Conservation (phyloP, 2,329 filamentous ascomycete genomes). For the Pseudogymnoascus sp. region DNA sequence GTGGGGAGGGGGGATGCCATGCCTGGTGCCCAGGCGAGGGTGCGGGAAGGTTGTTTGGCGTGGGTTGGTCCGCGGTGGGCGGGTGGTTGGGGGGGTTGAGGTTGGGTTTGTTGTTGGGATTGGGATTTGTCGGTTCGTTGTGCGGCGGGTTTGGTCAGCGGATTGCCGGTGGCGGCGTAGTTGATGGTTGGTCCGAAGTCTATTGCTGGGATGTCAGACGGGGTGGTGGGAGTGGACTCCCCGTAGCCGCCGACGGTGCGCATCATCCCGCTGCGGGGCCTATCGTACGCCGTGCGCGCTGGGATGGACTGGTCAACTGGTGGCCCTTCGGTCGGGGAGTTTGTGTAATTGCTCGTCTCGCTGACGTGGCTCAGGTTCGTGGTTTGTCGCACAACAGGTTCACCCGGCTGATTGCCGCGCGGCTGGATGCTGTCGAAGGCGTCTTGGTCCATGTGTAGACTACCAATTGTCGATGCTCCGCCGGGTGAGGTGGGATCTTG, state of each 20-base stretch:
- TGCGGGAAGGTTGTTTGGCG: conserved; percentile 35
- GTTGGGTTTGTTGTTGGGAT: not conserved
- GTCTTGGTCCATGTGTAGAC: not conserved
- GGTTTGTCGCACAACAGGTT: not conserved
- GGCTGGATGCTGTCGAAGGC: not conserved
- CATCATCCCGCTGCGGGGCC: conserved; percentile 70
- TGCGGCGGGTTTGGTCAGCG: not conserved
- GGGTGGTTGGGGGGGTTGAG: not conserved
- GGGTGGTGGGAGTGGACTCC: not conserved
- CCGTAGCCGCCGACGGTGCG: conserved; percentile 50
- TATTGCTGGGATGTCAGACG: conserved; percentile 51
- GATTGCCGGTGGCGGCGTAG: conserved; percentile 35
- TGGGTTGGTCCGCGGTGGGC: not conserved
- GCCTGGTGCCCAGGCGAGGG: conserved; percentile 73
- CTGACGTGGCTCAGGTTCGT: conserved; percentile 10
- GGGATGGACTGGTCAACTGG: conserved; percentile 18
- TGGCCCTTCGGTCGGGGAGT: conserved; percentile 57
- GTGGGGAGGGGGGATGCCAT: conserved; percentile 42
- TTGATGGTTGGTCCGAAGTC: conserved; percentile 83
- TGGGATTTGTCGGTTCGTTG: not conserved
- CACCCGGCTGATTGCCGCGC: not conserved
- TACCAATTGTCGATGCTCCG: not conserved
- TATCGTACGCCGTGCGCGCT: conserved; percentile 47
- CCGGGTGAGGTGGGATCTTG: not conserved
- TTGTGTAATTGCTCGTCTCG: conserved; percentile 53